Evolutionary conservation across 495 filamentous ascomycete species (phyloP), one percentile per base, ranked within the genome.

Genomic region (Penicillium subrubescens): DNA sequence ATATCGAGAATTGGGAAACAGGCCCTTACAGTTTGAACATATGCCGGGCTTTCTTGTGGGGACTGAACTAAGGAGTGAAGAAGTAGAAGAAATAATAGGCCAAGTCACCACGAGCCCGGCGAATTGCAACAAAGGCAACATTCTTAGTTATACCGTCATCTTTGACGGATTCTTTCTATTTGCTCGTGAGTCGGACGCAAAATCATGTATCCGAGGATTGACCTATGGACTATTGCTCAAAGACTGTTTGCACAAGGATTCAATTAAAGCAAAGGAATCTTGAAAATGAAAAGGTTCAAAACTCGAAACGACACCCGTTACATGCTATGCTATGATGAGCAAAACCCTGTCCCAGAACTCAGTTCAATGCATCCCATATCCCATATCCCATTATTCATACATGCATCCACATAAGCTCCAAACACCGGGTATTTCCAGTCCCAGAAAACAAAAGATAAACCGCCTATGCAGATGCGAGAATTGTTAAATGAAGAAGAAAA

Each of bases 361-460:
- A 48, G 11, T 2, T 71, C 86, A 50, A 86, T 89, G 39, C 25
- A 59, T 21, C 27, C 58, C 58, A 33, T 52, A 59, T 21, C 27
- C 58, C 58, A 33, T 52, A 59, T 21, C 27, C 58, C 58, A 33
- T 52, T 54, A 34, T 33, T n/a, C 25, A 59, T 48, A 19, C 6
- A n/a, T 10, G 21, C 5, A 33, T 54, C 14, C 43, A 46, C 57
- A 23, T 21, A 60, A 12, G 31, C 71, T 57, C 71, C 68, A 69
- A 46, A 71, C 71, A 66, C 71, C 69, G 62, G 71, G 71, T 73
- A 73, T 73, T 66, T 65, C 56, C 69, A 51, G 39, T 43, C 41
- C 61, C 55, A 19, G 34, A 61, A 67, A 67, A 67, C 43, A 58
- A 59, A 68, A 62, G 35, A 35, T 46, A 41, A 62, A 29, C 57